Conservation (phyloP, 2,329 filamentous ascomycete species). For the Pseudogymnoascus sp. region DNA sequence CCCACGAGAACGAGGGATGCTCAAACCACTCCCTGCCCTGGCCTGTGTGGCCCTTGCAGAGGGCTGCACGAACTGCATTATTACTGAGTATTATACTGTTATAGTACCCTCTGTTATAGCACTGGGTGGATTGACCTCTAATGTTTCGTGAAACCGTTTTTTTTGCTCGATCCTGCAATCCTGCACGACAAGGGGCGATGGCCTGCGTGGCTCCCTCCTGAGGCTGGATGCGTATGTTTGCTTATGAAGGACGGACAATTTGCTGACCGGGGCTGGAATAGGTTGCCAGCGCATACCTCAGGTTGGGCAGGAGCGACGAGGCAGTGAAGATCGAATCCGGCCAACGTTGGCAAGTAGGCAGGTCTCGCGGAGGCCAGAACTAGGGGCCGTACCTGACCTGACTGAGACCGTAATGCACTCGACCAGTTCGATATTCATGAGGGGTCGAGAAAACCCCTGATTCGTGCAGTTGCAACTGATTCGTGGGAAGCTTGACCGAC, state of each 20-base stretch:
- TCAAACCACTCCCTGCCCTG: conserved; percentile 2
- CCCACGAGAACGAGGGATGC: not conserved
- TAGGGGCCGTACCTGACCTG: not conserved
- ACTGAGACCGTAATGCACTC: not conserved
- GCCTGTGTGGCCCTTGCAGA: not conserved
- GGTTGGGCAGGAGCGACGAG: not conserved
- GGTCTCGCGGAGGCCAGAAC: not conserved
- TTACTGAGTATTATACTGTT: too few species aligned
- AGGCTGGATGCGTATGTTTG: not conserved
- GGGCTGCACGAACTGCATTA: not conserved
- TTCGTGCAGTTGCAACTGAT: not conserved
- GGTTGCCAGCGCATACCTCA: not conserved
- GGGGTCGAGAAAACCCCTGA: conserved; percentile 1
- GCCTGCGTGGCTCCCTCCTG: not conserved
- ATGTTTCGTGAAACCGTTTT: not conserved
- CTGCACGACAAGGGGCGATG: not conserved
- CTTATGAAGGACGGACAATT: not conserved
- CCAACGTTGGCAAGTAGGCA: not conserved
- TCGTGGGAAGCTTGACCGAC: conserved; percentile 2
- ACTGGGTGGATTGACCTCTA: not conserved
- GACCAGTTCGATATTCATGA: not conserved
- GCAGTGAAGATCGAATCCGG: not conserved
- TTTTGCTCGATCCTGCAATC: not conserved
- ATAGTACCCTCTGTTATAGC: not conserved
- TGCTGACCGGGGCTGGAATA: not conserved